A percentile compares a stretch with the other conserved stretches of the same genome.
phyloP scores from a whole-genome alignment of 257 asterid genomes.

The Craterostigma plantagineum region DNA sequence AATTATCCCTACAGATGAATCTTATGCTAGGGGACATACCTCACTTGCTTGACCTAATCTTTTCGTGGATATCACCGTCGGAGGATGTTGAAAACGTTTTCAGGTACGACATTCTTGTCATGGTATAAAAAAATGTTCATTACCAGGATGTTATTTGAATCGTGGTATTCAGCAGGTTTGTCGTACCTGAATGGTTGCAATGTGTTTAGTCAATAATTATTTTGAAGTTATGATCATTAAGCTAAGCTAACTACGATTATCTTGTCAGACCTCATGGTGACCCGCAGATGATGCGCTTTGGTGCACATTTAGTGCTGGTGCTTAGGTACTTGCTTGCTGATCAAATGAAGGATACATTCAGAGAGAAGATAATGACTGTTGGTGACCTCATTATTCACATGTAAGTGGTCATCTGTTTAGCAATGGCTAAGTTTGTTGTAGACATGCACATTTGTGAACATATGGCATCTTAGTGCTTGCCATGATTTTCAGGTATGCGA shows the following conservation, averaged over 20 bases:
- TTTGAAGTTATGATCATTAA: too few relatives aligned
- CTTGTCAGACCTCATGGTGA: conserved; percentile 94
- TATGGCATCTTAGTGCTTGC: conserved; percentile 4
- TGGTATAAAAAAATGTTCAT: not conserved
- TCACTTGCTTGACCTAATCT: conserved; percentile 62
- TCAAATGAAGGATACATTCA: conserved; percentile 66
- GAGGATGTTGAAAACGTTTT: conserved; percentile 44
- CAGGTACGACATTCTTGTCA: conserved; percentile 33
- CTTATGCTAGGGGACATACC: conserved; percentile 95
- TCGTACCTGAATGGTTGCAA: not conserved
- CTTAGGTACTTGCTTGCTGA: conserved; percentile 68
- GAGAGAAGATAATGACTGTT: conserved; percentile 71
- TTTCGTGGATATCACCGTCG: conserved; percentile 92
- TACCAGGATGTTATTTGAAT: too few relatives aligned
- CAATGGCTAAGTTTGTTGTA: conserved; percentile 1
- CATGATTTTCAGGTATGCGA: conserved; percentile 61
- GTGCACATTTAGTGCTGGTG: conserved; percentile 95
- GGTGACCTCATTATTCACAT: conserved; percentile 92
- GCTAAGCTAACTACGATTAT: too few relatives aligned
- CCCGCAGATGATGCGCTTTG: conserved; percentile 98
- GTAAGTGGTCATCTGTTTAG: conserved; percentile 26
- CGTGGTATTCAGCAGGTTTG: not conserved
- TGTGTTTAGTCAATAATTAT: conserved; percentile 9
- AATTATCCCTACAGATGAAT: conserved; percentile 55
- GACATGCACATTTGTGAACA: conserved; percentile 7